A percentile compares a stretch with the other conserved stretches of the same genome.
Evolutionary conservation across 495 filamentous ascomycete genomes (phyloP).

Genomic region (Physcia stellaris): DNA sequence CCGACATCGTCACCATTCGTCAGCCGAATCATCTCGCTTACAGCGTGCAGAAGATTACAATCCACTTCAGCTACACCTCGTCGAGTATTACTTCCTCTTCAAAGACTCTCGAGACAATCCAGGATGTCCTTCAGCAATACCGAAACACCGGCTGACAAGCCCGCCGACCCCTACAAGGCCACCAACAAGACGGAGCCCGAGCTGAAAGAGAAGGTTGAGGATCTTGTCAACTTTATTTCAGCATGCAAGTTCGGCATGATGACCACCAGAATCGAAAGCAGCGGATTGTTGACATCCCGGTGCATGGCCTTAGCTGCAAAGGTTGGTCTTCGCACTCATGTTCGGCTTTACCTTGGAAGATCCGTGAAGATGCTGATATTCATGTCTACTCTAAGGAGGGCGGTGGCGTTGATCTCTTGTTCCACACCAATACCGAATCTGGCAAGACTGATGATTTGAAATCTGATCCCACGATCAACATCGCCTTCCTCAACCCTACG

Average conservation of each 20-base stretch:
- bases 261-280: constrained; percentile 55
- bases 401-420: constrained; percentile 73
- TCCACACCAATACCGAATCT: constrained; percentile 88
- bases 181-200: constrained; percentile 51
- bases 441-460: constrained; percentile 80
- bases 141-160: constrained; percentile 39
- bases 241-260: constrained; percentile 84
- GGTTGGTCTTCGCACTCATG: constrained; percentile 37
- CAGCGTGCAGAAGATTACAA: neutral
- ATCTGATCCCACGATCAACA: constrained; percentile 57
- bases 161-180: constrained; percentile 69
- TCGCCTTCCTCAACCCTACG: constrained; percentile 66
- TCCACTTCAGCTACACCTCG: neutral
- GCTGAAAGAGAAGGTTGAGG: constrained; percentile 67
- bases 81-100: neutral
- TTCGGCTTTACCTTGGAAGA: too few relatives aligned
- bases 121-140: constrained; percentile 45
- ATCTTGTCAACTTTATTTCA: constrained; percentile 68
- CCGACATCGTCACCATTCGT: neutral
- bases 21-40: neutral
- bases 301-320: constrained; percentile 87
- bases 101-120: neutral
- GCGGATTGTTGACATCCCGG: constrained; percentile 58
- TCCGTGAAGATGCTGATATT: too few relatives aligned
- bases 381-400: constrained; percentile 41